Conservation (phyloP, 495 filamentous ascomycete genomes). For the Aspergillus sparsus region DNA sequence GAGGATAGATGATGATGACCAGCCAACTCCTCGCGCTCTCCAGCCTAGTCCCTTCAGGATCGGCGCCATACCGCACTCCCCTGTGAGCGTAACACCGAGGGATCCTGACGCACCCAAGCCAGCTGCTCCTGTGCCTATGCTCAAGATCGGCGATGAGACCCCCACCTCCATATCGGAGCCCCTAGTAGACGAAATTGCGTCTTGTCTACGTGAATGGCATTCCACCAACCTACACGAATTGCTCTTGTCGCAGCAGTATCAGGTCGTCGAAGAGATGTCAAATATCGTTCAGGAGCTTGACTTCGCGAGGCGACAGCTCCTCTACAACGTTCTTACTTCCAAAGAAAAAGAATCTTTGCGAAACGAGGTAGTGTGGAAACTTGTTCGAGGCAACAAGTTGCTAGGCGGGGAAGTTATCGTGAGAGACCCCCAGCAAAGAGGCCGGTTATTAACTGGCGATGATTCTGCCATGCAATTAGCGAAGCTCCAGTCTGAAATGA, state of each 20-base stretch:
- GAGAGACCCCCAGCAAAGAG: slow-evolving; percentile 77
- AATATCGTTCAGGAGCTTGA: slow-evolving; percentile 77
- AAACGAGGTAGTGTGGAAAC: slow-evolving; percentile 89
- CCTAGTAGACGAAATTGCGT: slow-evolving; percentile 95
- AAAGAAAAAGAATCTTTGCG: slow-evolving; percentile 75
- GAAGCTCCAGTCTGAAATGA: slow-evolving; percentile 92
- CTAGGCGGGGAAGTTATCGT: slow-evolving; percentile 92
- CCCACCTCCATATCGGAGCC: slow-evolving; percentile 85
- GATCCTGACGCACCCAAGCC: slow-evolving; percentile 68
- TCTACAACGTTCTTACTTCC: slow-evolving; percentile 87
- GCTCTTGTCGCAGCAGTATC: slow-evolving; percentile 79
- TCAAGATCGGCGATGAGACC: slow-evolving; percentile 96
- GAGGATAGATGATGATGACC: slow-evolving; percentile 38
- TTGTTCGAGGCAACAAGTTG: slow-evolving; percentile 91
- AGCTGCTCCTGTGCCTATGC: slow-evolving; percentile 90
- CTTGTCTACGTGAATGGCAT: slow-evolving; percentile 96
- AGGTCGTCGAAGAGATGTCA: slow-evolving; percentile 76
- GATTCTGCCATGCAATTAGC: slow-evolving; percentile 93
- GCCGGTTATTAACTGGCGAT: slow-evolving; percentile 82
- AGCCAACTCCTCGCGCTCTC: slow-evolving; percentile 36
- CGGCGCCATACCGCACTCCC: slow-evolving; percentile 39
- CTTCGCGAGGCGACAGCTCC: slow-evolving; percentile 78
- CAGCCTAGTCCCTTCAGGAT: slow-evolving; percentile 27
- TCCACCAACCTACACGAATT: slow-evolving; percentile 94
- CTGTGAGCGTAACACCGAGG: slow-evolving; percentile 38